Base-by-base conservation (phyloP, 2,329 filamentous ascomycete genomes). In the Colletotrichum euphorbiae region DNA sequence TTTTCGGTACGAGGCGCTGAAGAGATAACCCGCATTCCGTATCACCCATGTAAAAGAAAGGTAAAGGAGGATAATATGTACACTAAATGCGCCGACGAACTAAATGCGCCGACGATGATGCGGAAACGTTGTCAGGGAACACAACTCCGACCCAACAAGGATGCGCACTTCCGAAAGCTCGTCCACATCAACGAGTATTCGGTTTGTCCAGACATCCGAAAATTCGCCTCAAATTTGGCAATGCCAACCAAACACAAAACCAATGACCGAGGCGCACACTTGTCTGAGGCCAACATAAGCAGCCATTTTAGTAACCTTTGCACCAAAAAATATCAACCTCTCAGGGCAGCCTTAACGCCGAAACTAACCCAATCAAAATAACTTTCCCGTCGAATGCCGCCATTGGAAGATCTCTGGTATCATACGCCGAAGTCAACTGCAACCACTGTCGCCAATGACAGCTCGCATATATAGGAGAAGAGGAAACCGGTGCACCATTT, bases 401-500 rank as follows among this genome's bases (percentile, higher is more conserved):
- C 57, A 31, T 43, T 38, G 48, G 58, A 28, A 55, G 54, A 45
- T 60, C 54, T 56, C 48, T 51, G 43, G 45, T 64, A 70, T 70
- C 64, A 54, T 70, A 70, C 68, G 48, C 54, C 31, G 52, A 63
- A 57, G 43, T 46, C 45, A 67, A 43, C 45, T 42, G 21, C 43
- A 43, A 38, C 33, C 31, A 33, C 48, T 21, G 45, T 40, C 52
- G 40, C 13, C 28, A 43, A 54, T 48, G 31, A 65, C 24, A 15
- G 31, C 36, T 65, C 48, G 54, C 48, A 65, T 60, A 46, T 64
- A 58, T 59, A 55, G 38, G 52, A 36, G n/a, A 56, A 15, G 42
- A n/a, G 48, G 70, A 92, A 87, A 75, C 83, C 80, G 56, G 80
- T 83, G 66, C 82, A 81, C 74, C 76, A 80, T 19, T 12, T 7